Evolutionary conservation across 495 filamentous ascomycete genomes (phyloP).

Genomic region (Choiromyces venosus): DNA sequence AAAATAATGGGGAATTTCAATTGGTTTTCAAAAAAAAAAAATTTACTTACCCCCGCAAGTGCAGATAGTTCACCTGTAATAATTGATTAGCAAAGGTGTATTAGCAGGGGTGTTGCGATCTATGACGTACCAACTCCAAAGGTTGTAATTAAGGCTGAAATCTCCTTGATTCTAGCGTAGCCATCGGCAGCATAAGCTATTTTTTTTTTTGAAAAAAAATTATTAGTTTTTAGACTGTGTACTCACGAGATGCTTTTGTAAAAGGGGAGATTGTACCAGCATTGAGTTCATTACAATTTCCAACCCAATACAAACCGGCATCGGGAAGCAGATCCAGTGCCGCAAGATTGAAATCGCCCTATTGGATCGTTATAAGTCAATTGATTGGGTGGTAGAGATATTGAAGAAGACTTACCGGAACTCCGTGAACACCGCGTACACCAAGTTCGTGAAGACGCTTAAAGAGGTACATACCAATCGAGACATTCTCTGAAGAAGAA

Average conservation of each 20-base stretch:
- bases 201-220: not conserved
- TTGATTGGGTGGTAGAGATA: not conserved
- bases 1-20: not conserved
- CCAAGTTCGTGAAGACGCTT: constrained; percentile 63
- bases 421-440: constrained; percentile 60
- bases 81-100: constrained; percentile 10
- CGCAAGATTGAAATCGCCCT: constrained; percentile 70
- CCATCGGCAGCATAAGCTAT: constrained; percentile 72
- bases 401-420: constrained; percentile 46
- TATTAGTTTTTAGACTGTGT: constrained; percentile 6
- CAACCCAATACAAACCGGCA: constrained; percentile 64
- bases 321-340: constrained; percentile 62
- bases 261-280: constrained; percentile 51
- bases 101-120: not conserved
- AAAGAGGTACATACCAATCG: constrained; percentile 56
- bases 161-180: constrained; percentile 68
- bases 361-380: constrained; percentile 2
- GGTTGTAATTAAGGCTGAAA: constrained; percentile 68
- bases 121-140: constrained; percentile 59
- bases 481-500: constrained; percentile 18
- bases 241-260: not conserved
- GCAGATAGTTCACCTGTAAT: constrained; percentile 60
- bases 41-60: constrained; percentile 55
- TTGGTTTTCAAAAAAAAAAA: not conserved
- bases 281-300: constrained; percentile 76